Percentiles rank a stretch among this genome's conserved stretches.
phyloP scores from a whole-genome alignment of 2,329 filamentous ascomycete genomes.

The Cryphonectria japonica region DNA sequence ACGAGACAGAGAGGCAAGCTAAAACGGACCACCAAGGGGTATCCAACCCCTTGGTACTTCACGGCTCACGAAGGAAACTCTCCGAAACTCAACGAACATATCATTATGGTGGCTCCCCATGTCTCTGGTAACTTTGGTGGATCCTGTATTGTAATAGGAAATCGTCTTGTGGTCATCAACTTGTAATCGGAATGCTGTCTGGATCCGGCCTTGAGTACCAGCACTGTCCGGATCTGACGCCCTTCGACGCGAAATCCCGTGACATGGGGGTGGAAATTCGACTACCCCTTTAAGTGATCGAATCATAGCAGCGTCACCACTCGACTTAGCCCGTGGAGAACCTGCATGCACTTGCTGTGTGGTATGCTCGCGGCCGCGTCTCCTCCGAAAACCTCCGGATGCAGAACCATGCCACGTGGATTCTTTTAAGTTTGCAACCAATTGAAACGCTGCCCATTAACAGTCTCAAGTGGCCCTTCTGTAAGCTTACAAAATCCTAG shows the following conservation, averaged over 20 bases:
- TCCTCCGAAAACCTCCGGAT: background rate
- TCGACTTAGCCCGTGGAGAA: constrained; percentile 2
- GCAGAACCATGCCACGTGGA: background rate
- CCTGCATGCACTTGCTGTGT: background rate
- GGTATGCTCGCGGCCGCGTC: background rate
- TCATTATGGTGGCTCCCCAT: background rate
- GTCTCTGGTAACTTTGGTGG: background rate
- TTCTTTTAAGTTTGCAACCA: background rate
- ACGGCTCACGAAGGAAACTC: background rate
- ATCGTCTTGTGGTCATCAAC: constrained; percentile 9
- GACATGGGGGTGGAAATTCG: constrained; percentile 8
- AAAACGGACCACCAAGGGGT: background rate
- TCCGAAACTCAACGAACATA: background rate
- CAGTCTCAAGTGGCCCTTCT: background rate
- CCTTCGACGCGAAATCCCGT: constrained; percentile 28
- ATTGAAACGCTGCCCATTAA: background rate
- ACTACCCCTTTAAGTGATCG: background rate
- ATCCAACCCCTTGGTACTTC: background rate
- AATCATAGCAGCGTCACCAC: constrained; percentile 23
- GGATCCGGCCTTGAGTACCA: background rate
- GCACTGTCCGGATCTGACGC: background rate
- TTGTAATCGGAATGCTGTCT: background rate
- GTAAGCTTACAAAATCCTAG: background rate
- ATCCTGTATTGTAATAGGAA: background rate
- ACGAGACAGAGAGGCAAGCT: background rate